Conservation (phyloP, 306 rosid species). For the Acacia confusa region DNA sequence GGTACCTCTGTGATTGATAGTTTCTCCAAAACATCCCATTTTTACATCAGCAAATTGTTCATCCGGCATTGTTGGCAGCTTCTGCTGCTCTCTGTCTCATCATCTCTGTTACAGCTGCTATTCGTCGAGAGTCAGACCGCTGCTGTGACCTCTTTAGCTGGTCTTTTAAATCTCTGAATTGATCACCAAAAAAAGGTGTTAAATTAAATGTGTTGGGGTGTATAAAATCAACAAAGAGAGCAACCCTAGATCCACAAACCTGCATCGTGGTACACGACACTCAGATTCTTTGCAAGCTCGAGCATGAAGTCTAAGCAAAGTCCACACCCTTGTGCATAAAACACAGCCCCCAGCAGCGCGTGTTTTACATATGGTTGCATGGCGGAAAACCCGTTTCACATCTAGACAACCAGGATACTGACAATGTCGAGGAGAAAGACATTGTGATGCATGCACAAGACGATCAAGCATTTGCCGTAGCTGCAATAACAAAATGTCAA, state of each 20-base stretch:
- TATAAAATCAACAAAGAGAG: background rate
- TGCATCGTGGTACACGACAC: conserved; percentile 98
- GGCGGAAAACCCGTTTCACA: conserved; percentile 97
- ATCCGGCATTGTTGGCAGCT: conserved; percentile 74
- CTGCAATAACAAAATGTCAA: conserved; percentile 54
- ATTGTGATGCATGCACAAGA: conserved; percentile 94
- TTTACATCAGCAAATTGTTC: conserved; percentile 44
- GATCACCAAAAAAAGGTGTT: conserved; percentile 8
- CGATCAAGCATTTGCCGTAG: conserved; percentile 94
- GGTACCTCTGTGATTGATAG: conserved; percentile 29
- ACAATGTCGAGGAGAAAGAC: conserved; percentile 77
- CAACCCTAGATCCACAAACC: conserved; percentile 45
- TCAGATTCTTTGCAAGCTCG: conserved; percentile 97
- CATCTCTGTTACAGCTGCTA: conserved; percentile 99
- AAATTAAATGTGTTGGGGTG: background rate
- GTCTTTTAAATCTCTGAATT: conserved; percentile 86
- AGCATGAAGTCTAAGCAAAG: conserved; percentile 96
- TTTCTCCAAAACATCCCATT: conserved; percentile 34
- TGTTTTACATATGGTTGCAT: conserved; percentile 86
- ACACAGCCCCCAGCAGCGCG: conserved; percentile 97
- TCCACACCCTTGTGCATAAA: conserved; percentile 98
- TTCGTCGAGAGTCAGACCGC: conserved; percentile 92
- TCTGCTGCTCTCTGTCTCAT: conserved; percentile 99
- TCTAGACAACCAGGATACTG: conserved; percentile 96
- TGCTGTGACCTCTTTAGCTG: conserved; percentile 94